phyloP scores from a whole-genome alignment of 2,329 filamentous ascomycete species.

The Bipolaris bicolor region DNA sequence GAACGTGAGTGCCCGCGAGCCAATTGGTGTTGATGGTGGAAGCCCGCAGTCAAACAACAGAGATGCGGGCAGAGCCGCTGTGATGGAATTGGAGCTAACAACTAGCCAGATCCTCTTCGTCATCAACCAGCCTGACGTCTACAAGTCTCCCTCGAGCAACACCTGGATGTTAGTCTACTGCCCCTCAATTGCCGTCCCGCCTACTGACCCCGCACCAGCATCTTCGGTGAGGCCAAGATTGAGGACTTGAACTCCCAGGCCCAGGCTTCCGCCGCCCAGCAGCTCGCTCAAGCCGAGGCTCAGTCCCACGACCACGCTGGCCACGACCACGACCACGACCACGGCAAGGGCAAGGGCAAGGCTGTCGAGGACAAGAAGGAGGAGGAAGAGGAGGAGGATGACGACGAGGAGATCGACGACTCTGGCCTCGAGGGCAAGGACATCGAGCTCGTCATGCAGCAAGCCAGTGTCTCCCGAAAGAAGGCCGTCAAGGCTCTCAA shows the following conservation, averaged over 20 bases:
- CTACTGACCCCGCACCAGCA: conserved; percentile 62
- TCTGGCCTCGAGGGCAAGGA: conserved; percentile 97
- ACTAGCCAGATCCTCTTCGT: conserved; percentile 88
- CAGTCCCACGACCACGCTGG: conserved; percentile 71
- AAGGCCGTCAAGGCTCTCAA: conserved; percentile 98
- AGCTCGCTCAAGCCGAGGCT: conserved; percentile 78
- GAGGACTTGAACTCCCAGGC: conserved; percentile 99
- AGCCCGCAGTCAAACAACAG: conserved; percentile 14
- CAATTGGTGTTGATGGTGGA: conserved; percentile 22
- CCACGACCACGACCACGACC: conserved; percentile 74
- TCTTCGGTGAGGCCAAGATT: conserved; percentile 99
- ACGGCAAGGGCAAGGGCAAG: conserved; percentile 70
- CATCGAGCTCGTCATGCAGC: conserved; percentile 98
- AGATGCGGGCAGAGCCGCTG: conserved; percentile 9
- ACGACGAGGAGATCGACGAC: conserved; percentile 94
- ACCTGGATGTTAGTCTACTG: conserved; percentile 89
- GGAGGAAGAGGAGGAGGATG: conserved; percentile 67
- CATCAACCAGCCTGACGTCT: conserved; percentile 99
- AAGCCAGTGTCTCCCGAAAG: conserved; percentile 94
- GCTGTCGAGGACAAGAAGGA: conserved; percentile 64
- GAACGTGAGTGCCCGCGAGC: conserved; percentile 75
- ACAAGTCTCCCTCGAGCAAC: conserved; percentile 99
- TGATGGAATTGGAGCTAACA: conserved; percentile 27
- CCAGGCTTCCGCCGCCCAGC: conserved; percentile 93
- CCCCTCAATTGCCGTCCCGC: conserved; percentile 12